Percentiles rank a stretch among this genome's conserved stretches.
These are phyloP conservation scores for Backusella australiensis DNA, from an alignment of 192 early-diverging fungal genomes.

Conservation along the genomic window DNA sequence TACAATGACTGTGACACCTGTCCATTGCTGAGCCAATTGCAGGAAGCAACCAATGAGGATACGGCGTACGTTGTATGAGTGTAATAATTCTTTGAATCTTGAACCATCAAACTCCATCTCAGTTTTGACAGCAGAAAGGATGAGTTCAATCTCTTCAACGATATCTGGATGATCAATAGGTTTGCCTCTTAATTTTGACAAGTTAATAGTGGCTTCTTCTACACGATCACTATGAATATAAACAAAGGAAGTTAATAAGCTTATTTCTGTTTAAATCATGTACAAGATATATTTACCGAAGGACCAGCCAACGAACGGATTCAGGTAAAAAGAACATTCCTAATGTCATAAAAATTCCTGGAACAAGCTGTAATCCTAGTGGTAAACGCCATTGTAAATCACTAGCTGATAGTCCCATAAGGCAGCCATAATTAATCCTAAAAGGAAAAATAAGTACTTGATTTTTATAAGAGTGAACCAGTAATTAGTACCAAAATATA, in stretches of 20 bases:
- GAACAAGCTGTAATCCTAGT: constrained; percentile 18
- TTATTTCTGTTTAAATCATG: not conserved
- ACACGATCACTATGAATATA: not conserved
- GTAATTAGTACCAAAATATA: not conserved
- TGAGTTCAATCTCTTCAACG: not conserved
- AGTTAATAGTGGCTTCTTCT: not conserved
- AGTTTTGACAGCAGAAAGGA: not conserved
- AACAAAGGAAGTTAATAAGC: not conserved
- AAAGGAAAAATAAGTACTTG: not conserved
- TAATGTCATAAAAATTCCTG: not conserved
- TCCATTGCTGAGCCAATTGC: constrained; percentile 10
- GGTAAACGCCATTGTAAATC: constrained; percentile 20
- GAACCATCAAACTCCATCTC: not conserved
- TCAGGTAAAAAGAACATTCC: constrained; percentile 17
- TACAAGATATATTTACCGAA: not conserved
- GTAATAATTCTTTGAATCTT: constrained; percentile 2
- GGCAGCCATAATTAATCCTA: constrained; percentile 10
- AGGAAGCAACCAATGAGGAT: not conserved
- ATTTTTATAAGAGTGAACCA: not conserved
- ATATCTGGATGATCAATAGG: not conserved
- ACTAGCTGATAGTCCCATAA: not conserved
- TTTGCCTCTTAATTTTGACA: not conserved
- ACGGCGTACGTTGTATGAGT: not conserved
- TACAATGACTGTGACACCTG: constrained; percentile 4
- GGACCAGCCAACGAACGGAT: constrained; percentile 8